Base-by-base conservation (phyloP, 2,329 filamentous ascomycete genomes). In the Gliomastix tumulicola region DNA sequence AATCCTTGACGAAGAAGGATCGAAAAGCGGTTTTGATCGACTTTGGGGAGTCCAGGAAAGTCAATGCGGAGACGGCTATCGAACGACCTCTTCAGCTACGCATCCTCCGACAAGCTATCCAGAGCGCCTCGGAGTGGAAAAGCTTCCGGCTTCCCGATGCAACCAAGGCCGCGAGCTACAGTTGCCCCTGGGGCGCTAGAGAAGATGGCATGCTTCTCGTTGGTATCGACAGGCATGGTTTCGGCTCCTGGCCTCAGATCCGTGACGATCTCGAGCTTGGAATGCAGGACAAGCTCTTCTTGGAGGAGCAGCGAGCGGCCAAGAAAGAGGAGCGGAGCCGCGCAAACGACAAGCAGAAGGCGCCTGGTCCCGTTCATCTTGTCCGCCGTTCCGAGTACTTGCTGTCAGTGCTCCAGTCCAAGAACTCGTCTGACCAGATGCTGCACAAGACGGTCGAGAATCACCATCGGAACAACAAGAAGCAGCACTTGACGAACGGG, bases 141-240 rank as follows among this genome's bases (percentile, higher is more conserved):
- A 83, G 76, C 32, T 98, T 96, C 63, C 82, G 89, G 17, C 76
- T 98, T 21, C 79, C 86, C 1, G 90, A 97, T 54, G 92, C 92
- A 4, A 89, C 86, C 11, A 98, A 98, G 57, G 80, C 83, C 17
- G 88, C 92, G 4, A 84, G 87, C 51, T 98, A 97, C 61, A 86
- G 82, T 31, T 96, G 88, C 53, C 70, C 85, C 19, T 98, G 92
- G 92, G 88, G 89, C 35, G 80, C 88, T 3, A 82, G 84, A 42
- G 92, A 98, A 60, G 92, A 98, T 56, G 92, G 88, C 35, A 98
- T 98, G 92, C 79, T 98, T 33, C 84, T 94, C 38, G 78, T 97
- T 28, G 92, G 92, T 41, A 95, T 98, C 45, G 82, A 88, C 47
- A 80, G 84, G 38, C 90, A 98, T 54, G 92, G 92, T 3, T 97